These are phyloP conservation scores for Casuarina equisetifolia DNA, from an alignment of 306 rosid species.

Conservation along the genomic window DNA sequence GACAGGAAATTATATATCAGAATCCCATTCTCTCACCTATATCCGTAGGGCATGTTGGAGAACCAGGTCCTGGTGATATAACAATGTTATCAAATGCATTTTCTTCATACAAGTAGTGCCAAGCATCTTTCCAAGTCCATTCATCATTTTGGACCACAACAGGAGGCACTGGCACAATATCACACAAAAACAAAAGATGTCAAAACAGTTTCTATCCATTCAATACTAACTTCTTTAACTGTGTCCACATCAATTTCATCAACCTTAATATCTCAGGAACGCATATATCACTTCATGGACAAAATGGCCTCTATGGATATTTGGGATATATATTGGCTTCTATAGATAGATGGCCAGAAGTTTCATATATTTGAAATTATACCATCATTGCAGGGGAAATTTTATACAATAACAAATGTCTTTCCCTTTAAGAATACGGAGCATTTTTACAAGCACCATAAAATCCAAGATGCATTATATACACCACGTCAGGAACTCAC, in stretches of 20 bases:
- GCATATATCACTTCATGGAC: neutral
- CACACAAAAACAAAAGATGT: slow-evolving; percentile 30
- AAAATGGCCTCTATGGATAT: neutral
- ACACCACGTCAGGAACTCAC: neutral
- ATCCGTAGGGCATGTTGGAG: slow-evolving; percentile 80
- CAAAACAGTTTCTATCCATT: slow-evolving; percentile 12
- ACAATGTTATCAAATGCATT: slow-evolving; percentile 92
- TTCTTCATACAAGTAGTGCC: slow-evolving; percentile 69
- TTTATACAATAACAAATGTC: neutral
- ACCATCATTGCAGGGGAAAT: neutral
- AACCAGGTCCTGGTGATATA: slow-evolving; percentile 99
- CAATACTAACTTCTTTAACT: slow-evolving; percentile 9
- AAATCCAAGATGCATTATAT: neutral
- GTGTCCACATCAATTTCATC: neutral
- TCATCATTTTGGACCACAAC: slow-evolving; percentile 84
- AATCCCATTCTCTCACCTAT: slow-evolving; percentile 59
- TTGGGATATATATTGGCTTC: neutral
- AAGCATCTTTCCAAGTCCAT: slow-evolving; percentile 79
- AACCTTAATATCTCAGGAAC: neutral
- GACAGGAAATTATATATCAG: slow-evolving; percentile 9
- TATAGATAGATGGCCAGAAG: neutral
- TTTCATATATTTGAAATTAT: neutral
- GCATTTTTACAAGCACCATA: neutral
- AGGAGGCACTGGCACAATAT: slow-evolving; percentile 75
- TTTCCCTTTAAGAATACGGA: neutral